These are phyloP conservation scores for Phylloporus sp. DNA, from an alignment of 768 basidiomycete species.

Conservation along the genomic window DNA sequence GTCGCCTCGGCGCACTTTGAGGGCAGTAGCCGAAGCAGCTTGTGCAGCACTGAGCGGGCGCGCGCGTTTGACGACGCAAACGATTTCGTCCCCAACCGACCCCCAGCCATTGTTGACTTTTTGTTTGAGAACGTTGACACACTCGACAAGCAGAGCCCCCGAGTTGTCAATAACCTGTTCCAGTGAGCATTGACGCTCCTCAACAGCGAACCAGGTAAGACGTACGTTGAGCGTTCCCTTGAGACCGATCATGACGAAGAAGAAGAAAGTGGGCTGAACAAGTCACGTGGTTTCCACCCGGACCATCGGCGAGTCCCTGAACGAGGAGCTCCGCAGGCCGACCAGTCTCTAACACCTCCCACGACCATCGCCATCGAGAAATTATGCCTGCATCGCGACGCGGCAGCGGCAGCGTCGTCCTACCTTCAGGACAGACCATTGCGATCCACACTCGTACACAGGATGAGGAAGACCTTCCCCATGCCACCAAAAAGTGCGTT, in stretches of 20 bases:
- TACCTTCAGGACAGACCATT: constrained; percentile 73
- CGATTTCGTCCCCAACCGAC: constrained; percentile 90
- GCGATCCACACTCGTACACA: constrained; percentile 87
- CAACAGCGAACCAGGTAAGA: constrained; percentile 1
- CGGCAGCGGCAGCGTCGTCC: constrained; percentile 69
- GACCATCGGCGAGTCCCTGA: background rate
- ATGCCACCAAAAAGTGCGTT: constrained; percentile 87
- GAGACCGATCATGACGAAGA: constrained; percentile 79
- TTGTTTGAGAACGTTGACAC: constrained; percentile 93
- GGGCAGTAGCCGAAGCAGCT: constrained; percentile 67
- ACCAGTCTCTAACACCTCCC: constrained; percentile 9
- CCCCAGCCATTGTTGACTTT: constrained; percentile 97
- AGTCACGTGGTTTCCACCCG: constrained; percentile 26
- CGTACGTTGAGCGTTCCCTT: constrained; percentile 86
- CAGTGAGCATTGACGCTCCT: background rate
- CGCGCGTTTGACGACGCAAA: constrained; percentile 90
- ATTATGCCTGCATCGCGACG: constrained; percentile 68
- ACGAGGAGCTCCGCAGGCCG: constrained; percentile 15
- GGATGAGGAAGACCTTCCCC: constrained; percentile 83
- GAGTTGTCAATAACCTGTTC: constrained; percentile 95
- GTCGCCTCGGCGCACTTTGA: constrained; percentile 91
- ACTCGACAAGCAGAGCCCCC: constrained; percentile 90
- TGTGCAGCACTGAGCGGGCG: constrained; percentile 71
- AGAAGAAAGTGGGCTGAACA: constrained; percentile 4
- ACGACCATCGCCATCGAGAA: constrained; percentile 14